Conservation (phyloP, 2,329 filamentous ascomycete genomes). For the Colletotrichum liaoningense region DNA sequence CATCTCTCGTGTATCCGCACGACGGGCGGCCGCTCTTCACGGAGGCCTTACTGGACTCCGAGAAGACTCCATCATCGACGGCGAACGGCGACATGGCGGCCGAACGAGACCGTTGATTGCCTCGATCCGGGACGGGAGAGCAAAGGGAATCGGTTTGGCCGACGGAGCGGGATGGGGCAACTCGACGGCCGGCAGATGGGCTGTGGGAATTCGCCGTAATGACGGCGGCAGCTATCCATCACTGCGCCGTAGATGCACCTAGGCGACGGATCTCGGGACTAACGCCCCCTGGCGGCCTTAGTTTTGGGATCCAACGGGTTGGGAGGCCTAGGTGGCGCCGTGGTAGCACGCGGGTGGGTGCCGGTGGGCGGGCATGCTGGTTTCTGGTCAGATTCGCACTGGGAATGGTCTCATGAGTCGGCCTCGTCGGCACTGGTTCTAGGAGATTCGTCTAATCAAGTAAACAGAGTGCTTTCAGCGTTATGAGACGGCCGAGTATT, state of each 20-base stretch:
- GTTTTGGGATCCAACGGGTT: neutral
- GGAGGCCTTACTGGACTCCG: neutral
- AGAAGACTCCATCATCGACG: neutral
- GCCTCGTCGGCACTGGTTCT: neutral
- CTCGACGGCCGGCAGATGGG: neutral
- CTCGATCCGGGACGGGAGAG: neutral
- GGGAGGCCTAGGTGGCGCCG: neutral
- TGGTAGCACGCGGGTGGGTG: neutral
- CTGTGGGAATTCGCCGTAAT: neutral
- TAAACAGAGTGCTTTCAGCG: too few species aligned
- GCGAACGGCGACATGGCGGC: neutral
- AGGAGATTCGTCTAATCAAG: neutral
- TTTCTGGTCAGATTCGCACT: conserved; percentile 1
- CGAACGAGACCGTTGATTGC: neutral
- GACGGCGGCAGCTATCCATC: neutral
- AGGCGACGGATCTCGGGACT: conserved; percentile 4
- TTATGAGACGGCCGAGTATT: neutral
- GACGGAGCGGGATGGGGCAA: conserved; percentile 29
- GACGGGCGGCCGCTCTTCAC: neutral
- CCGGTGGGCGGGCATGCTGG: neutral
- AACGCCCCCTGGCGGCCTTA: neutral
- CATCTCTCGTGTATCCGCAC: neutral
- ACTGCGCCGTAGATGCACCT: neutral
- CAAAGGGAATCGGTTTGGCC: conserved; percentile 13
- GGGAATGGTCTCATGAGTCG: conserved; percentile 12